Percentiles rank a stretch among this genome's conserved stretches.
Evolutionary conservation across 306 rosid species (phyloP).

Genomic region (Dryas octopetala): DNA sequence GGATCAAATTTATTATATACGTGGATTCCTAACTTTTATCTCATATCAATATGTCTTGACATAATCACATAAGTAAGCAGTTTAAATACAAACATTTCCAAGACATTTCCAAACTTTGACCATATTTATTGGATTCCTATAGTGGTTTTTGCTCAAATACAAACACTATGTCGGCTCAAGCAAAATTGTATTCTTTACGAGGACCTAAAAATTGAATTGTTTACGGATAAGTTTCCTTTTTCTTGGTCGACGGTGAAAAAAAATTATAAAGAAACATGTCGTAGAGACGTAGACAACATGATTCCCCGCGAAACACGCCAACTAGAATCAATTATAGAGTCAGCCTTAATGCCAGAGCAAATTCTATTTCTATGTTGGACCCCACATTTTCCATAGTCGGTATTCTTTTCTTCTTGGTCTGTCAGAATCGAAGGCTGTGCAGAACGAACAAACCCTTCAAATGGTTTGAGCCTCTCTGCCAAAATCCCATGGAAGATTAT

Average conservation of each 20-base stretch:
- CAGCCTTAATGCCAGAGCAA: constrained; percentile 23
- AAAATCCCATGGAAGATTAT: constrained; percentile 57
- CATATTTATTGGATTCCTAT: background rate
- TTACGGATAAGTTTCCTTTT: background rate
- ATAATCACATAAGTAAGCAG: no score
- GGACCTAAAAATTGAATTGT: background rate
- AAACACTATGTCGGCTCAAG: constrained; percentile 15
- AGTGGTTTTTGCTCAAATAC: background rate
- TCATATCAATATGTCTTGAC: no score
- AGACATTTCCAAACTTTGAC: background rate
- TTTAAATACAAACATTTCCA: no score
- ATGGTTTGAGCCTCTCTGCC: background rate
- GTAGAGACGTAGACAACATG: constrained; percentile 32
- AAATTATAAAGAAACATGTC: background rate
- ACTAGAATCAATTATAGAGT: constrained; percentile 25
- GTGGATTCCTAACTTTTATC: no score
- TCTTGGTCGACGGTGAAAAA: constrained; percentile 23
- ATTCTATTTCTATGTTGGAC: constrained; percentile 32
- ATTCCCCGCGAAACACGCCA: constrained; percentile 58
- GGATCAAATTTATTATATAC: no score
- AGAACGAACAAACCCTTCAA: background rate
- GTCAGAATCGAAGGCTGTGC: background rate
- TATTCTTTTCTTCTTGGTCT: constrained; percentile 12
- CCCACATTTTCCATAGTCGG: constrained; percentile 26
- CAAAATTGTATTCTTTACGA: background rate